Conservation (phyloP, 495 filamentous ascomycete genomes). For the Cladorrhinum samala region DNA sequence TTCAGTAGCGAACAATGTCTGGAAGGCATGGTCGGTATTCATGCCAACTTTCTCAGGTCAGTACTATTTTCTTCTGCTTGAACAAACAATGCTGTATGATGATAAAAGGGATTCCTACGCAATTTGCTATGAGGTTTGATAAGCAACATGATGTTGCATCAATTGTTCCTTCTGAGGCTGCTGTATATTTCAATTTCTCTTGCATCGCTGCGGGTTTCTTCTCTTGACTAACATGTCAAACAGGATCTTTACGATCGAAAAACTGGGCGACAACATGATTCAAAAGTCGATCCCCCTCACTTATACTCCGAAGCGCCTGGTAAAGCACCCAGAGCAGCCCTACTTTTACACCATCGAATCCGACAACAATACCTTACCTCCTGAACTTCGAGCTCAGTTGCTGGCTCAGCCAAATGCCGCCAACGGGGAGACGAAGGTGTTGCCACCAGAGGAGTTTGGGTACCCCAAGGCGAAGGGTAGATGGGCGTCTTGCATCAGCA, state of each 20-base stretch:
- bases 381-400: conserved; percentile 62
- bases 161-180: conserved; percentile 54
- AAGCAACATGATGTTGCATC: conserved; percentile 33
- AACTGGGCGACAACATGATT: conserved; percentile 75
- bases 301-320: conserved; percentile 82
- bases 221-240: conserved; percentile 21
- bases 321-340: conserved; percentile 80
- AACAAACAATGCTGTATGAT: too few relatives aligned
- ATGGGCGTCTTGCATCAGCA: conserved; percentile 92
- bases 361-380: conserved; percentile 81
- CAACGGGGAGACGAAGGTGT: conserved; percentile 61
- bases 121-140: conserved; percentile 40
- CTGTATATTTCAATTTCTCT: conserved; percentile 1
- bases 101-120: conserved; percentile 53
- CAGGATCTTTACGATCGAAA: conserved; percentile 89
- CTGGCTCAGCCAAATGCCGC: conserved; percentile 58
- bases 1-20: conserved; percentile 90
- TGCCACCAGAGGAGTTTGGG: conserved; percentile 82
- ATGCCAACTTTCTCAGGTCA: conserved; percentile 82
- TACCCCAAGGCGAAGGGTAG: conserved; percentile 75
- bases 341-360: conserved; percentile 91
- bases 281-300: conserved; percentile 84
- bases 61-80: conserved; percentile 34
- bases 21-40: conserved; percentile 94
- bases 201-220: background rate